Evolutionary conservation across 768 basidiomycete genomes (phyloP), one percentile per base, ranked within the genome.

Genomic region (Mycena venus): DNA sequence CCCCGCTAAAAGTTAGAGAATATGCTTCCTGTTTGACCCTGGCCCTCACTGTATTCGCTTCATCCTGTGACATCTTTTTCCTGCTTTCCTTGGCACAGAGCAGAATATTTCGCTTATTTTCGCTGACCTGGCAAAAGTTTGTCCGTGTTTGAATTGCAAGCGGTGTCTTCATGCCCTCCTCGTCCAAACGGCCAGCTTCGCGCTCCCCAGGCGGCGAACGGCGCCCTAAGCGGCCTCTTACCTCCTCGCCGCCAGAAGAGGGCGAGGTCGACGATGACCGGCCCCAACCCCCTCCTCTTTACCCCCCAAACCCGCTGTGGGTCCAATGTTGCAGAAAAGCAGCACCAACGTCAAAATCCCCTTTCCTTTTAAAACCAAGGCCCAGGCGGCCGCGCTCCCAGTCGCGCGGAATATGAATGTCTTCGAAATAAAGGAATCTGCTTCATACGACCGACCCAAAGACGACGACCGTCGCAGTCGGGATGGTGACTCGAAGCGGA

Each of bases 281-380:
- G 10, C 58, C 77, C 49, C 59, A n/a, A 23, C 69, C 56, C 51
- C 83, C 44, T 78, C 80, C 27, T 77, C 83, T n/a, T n/a, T n/a
- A 59, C 85, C 86, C n/a, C 75, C 83, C 0, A 85, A 87, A 76
- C 82, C 86, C 59, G 78, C 77, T 77, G 25, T 19, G 15, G 34
- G 36, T 36, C 31, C 62, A 23, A 23, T 65, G 23, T 11, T 59
- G 4, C 10, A 34, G 11, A 68, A 78, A 74, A 23, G n/a, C n/a
- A n/a, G n/a, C n/a, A n/a, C 74, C 77, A 83, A 90, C 80, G 58
- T 85, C 23, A 91, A 90, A 79, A 88, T 94, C 27, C 90, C 92
- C 11, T 95, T 94, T 82, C 95, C 95, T 1, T 95, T 95, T 86
- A 95, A 95, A 83, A 88, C 85, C 80, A 90, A 86, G 58, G 3